phyloP scores from a whole-genome alignment of 768 basidiomycete genomes.

The Sarcomyxa edulis region DNA sequence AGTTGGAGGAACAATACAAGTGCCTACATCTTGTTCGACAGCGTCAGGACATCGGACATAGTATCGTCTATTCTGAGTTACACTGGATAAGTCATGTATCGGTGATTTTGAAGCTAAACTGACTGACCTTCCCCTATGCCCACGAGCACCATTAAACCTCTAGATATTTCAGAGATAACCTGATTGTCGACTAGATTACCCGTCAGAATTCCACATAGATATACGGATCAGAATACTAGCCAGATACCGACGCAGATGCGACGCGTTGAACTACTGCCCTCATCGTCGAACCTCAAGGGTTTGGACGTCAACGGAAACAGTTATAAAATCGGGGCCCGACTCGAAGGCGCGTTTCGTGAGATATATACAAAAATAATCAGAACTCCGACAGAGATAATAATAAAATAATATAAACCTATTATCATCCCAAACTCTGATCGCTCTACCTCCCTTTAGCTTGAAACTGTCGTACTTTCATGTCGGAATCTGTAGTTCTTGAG shows the following conservation, averaged over 20 bases:
- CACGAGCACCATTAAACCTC: constrained; percentile 85
- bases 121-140: constrained; percentile 75
- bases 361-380: too few species aligned
- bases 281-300: too few species aligned
- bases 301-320: too few species aligned
- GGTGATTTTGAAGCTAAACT: not conserved
- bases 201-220: constrained; percentile 2
- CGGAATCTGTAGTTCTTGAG: constrained; percentile 68
- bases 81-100: constrained; percentile 1
- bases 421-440: too few species aligned
- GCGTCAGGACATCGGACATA: constrained; percentile 56
- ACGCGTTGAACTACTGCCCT: constrained; percentile 85
- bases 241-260: constrained; percentile 77
- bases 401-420: too few species aligned
- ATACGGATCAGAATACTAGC: constrained; percentile 17
- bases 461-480: constrained; percentile 18
- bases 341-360: too few species aligned
- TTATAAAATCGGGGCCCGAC: too few species aligned
- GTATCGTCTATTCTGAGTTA: constrained; percentile 67
- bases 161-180: constrained; percentile 75
- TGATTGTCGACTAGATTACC: constrained; percentile 64
- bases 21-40: constrained; percentile 81
- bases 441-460: too few species aligned
- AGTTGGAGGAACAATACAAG: constrained; percentile 9
- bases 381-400: too few species aligned